Conservation (phyloP, 345 rosid species). For the Hibiscus tridactylites region DNA sequence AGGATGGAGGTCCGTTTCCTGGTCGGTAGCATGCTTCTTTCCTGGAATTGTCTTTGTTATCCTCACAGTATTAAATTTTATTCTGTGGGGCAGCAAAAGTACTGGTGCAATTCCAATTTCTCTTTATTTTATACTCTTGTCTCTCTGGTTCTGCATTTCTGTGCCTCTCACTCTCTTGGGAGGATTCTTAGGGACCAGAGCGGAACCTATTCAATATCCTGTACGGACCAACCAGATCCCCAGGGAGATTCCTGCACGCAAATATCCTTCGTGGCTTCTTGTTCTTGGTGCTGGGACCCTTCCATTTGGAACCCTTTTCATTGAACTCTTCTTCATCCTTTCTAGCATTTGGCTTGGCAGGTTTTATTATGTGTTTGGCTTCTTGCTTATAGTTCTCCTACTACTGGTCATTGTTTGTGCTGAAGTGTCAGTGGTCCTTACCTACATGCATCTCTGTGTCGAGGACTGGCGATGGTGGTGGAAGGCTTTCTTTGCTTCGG, state of each 20-base stretch:
- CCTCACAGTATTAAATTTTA: constrained; percentile 55
- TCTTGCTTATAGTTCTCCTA: constrained; percentile 62
- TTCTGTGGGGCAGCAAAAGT: constrained; percentile 69
- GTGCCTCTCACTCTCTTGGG: constrained; percentile 76
- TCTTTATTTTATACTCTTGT: constrained; percentile 46
- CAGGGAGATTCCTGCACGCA: constrained; percentile 74
- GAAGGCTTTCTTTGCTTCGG: constrained; percentile 83
- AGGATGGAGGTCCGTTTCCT: constrained; percentile 71
- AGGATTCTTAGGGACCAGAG: constrained; percentile 60
- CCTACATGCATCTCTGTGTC: constrained; percentile 83
- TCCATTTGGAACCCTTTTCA: constrained; percentile 72
- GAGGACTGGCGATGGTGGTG: constrained; percentile 96
- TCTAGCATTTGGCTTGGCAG: constrained; percentile 87
- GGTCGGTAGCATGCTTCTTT: constrained; percentile 74
- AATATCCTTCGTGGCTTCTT: constrained; percentile 79
- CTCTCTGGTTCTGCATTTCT: constrained; percentile 81
- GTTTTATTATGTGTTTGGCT: constrained; percentile 71
- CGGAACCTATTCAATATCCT: constrained; percentile 56
- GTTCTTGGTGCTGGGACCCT: constrained; percentile 85
- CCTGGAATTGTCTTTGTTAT: constrained; percentile 74
- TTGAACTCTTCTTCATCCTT: constrained; percentile 71
- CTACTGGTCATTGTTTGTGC: constrained; percentile 65
- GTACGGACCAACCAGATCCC: constrained; percentile 76
- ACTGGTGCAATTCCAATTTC: constrained; percentile 80
- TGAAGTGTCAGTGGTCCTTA: constrained; percentile 73